A percentile compares a stretch with the other conserved stretches of the same genome.
Conservation (phyloP, 2,329 filamentous ascomycete genomes). For the Colletotrichum tamarilloi region DNA sequence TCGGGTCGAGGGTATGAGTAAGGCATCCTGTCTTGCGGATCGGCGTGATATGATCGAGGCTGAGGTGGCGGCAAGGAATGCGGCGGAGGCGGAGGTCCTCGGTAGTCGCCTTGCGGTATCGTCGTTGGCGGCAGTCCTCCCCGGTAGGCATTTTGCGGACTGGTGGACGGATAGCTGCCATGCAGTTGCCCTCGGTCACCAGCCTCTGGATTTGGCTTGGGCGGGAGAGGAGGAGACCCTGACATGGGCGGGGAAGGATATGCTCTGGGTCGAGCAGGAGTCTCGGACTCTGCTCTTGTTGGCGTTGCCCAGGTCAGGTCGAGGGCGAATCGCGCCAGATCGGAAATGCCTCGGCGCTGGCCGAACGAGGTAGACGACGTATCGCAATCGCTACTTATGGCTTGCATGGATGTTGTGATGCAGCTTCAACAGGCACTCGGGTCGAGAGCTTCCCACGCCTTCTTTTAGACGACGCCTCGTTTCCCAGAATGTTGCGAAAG, state of each 20-base stretch:
- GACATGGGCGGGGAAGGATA: slow-evolving; percentile 82
- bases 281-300: slow-evolving; percentile 63
- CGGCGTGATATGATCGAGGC: slow-evolving; percentile 51
- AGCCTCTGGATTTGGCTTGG: slow-evolving; percentile 68
- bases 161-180: slow-evolving; percentile 56
- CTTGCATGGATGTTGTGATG: slow-evolving; percentile 64
- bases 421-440: slow-evolving; percentile 37
- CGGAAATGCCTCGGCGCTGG: slow-evolving; percentile 68
- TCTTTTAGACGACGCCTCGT: slow-evolving; percentile 25
- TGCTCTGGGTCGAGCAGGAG: slow-evolving; percentile 65
- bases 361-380: slow-evolving; percentile 61
- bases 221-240: slow-evolving; percentile 72
- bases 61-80: slow-evolving; percentile 44
- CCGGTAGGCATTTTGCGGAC: slow-evolving; percentile 62
- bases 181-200: slow-evolving; percentile 61
- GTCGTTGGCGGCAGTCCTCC: slow-evolving; percentile 43
- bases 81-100: slow-evolving; percentile 37
- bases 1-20: slow-evolving; percentile 54
- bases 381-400: slow-evolving; percentile 56
- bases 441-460: slow-evolving; percentile 29
- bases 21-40: slow-evolving; percentile 51
- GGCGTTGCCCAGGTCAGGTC: slow-evolving; percentile 63
- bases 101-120: slow-evolving; percentile 50
- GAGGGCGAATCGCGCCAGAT: slow-evolving; percentile 65
- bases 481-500: slow-evolving; percentile 27